phyloP scores from a whole-genome alignment of 441 rosid species.

The Breynia disticha region DNA sequence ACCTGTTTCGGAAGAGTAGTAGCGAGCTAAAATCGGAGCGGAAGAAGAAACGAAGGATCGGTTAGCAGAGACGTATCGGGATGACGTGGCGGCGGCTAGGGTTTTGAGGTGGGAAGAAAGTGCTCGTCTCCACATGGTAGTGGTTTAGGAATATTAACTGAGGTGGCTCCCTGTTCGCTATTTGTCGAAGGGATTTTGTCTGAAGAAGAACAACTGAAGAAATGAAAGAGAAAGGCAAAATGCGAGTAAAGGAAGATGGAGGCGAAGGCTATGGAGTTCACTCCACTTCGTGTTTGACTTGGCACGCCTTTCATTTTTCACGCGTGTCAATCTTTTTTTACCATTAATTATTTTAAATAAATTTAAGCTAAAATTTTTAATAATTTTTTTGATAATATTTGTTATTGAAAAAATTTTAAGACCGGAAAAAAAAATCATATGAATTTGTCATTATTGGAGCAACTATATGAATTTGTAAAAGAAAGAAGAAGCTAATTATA shows the following conservation, averaged over 20 bases:
- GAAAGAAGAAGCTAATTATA: too few species aligned
- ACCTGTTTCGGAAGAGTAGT: constrained; percentile 56
- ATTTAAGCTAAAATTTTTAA: too few species aligned
- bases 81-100: constrained; percentile 54
- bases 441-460: too few species aligned
- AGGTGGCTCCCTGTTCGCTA: not conserved
- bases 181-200: not conserved
- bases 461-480: too few species aligned
- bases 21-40: constrained; percentile 29
- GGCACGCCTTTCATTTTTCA: too few species aligned
- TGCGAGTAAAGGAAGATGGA: not conserved
- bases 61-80: constrained; percentile 11
- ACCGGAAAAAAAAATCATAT: too few species aligned
- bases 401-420: too few species aligned
- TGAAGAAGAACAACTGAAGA: not conserved
- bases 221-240: not conserved
- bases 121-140: constrained; percentile 80
- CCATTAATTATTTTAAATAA: too few species aligned
- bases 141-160: not conserved
- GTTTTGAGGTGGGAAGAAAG: constrained; percentile 59
- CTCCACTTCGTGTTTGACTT: too few species aligned
- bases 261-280: too few species aligned
- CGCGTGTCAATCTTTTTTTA: too few species aligned
- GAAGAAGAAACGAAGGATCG: constrained; percentile 29
- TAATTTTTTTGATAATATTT: too few species aligned